A percentile compares a stretch with the other conserved stretches of the same genome.
phyloP scores from a whole-genome alignment of 1,284 basidiomycete genomes.

The Boletus semigastroideus region DNA sequence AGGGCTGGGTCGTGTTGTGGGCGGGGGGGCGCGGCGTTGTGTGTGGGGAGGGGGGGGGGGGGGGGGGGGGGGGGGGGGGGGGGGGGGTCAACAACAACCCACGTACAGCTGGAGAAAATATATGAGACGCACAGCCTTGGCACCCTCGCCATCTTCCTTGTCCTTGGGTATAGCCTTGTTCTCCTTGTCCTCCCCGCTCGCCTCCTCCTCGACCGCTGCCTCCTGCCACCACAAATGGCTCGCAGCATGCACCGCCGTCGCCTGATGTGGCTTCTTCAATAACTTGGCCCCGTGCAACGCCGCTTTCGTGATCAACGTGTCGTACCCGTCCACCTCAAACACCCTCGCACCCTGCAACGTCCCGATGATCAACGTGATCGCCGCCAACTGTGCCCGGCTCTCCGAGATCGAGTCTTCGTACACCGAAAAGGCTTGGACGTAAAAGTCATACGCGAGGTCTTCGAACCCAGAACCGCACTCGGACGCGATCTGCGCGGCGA shows the following conservation, averaged over 20 bases:
- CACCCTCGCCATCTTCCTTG: slow-evolving; percentile 47
- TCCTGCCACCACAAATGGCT: slow-evolving; percentile 98
- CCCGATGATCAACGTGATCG: slow-evolving; percentile 89
- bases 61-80: too few relatives aligned
- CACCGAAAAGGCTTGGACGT: slow-evolving; percentile 93
- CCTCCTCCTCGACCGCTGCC: slow-evolving; percentile 41
- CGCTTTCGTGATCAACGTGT: slow-evolving; percentile 94
- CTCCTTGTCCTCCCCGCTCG: slow-evolving; percentile 34
- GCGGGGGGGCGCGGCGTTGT: too few relatives aligned
- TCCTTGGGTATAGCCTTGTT: slow-evolving; percentile 13
- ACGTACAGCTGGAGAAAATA: background rate
- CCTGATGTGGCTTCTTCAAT: slow-evolving; percentile 95
- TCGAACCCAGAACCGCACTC: slow-evolving; percentile 80
- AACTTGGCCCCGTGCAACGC: slow-evolving; percentile 92
- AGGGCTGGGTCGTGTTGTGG: too few relatives aligned
- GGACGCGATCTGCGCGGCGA: slow-evolving; percentile 89
- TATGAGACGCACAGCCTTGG: slow-evolving; percentile 57
- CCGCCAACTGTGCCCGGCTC: slow-evolving; percentile 87
- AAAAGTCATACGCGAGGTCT: slow-evolving; percentile 93
- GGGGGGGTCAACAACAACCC: background rate
- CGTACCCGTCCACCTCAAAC: slow-evolving; percentile 90
- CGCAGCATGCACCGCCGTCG: slow-evolving; percentile 89
- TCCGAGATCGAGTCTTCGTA: slow-evolving; percentile 96
- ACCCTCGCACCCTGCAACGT: slow-evolving; percentile 82
- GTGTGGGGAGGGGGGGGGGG: too few relatives aligned